Conservation (phyloP, 208 protist genomes). For the Trypanosoma brucei region DNA sequence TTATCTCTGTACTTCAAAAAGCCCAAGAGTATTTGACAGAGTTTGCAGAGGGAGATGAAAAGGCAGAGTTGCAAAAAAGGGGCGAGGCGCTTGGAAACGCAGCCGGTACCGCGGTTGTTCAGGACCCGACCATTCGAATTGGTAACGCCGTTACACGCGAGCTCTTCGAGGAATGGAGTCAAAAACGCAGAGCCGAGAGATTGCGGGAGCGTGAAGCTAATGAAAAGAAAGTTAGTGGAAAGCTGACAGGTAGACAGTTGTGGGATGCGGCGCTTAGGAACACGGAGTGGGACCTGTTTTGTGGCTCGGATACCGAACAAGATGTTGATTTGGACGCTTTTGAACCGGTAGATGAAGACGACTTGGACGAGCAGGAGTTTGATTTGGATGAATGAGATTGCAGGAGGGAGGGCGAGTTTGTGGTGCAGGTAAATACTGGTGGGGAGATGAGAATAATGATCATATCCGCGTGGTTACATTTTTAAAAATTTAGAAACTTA, state of each 20-base stretch:
- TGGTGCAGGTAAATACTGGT: background rate
- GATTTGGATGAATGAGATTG: conserved; percentile 55
- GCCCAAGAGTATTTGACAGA: conserved; percentile 64
- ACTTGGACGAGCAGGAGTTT: conserved; percentile 54
- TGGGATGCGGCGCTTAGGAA: conserved; percentile 76
- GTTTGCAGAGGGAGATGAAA: conserved; percentile 59
- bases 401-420: background rate
- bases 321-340: conserved; percentile 65
- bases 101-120: conserved; percentile 22
- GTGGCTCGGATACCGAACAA: conserved; percentile 47
- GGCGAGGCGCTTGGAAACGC: conserved; percentile 57
- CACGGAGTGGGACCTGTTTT: conserved; percentile 82
- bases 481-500: too few relatives aligned
- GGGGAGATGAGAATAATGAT: background rate
- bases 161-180: conserved; percentile 79
- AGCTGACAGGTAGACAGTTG: conserved; percentile 80
- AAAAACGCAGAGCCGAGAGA: conserved; percentile 57
- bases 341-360: conserved; percentile 30
- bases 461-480: too few relatives aligned
- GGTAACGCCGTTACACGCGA: conserved; percentile 79
- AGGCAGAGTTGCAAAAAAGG: conserved; percentile 56
- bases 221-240: conserved; percentile 53
- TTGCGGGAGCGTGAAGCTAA: conserved; percentile 14
- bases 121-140: conserved; percentile 73
- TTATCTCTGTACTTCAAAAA: conserved; percentile 67